These are phyloP conservation scores for Oryza officinalis DNA, from an alignment of 176 grass and related monocot species.

Conservation along the genomic window DNA sequence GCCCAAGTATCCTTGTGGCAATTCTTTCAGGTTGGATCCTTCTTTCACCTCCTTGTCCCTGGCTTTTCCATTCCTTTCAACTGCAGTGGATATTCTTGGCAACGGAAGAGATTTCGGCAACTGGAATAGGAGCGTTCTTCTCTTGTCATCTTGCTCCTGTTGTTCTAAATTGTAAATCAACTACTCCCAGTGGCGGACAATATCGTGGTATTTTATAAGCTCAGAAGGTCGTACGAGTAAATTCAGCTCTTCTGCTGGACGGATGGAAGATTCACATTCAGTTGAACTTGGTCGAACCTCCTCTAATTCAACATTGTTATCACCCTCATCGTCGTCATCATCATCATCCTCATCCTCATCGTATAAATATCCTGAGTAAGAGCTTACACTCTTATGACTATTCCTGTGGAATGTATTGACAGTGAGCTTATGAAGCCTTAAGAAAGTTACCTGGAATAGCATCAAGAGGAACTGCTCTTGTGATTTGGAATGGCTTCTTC, in stretches of 20 bases:
- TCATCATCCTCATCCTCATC: neutral
- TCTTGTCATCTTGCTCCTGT: constrained; percentile 41
- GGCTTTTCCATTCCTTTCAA: constrained; percentile 45
- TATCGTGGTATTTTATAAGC: constrained; percentile 3
- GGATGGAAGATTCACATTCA: constrained; percentile 48
- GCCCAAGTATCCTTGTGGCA: constrained; percentile 63
- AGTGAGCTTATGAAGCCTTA: neutral
- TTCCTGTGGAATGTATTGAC: neutral
- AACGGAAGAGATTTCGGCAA: constrained; percentile 64
- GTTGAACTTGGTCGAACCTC: constrained; percentile 54
- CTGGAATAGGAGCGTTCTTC: constrained; percentile 73
- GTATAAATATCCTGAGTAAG: constrained; percentile 24
- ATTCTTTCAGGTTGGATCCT: constrained; percentile 61
- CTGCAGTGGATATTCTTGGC: constrained; percentile 35
- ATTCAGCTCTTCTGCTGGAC: constrained; percentile 64
- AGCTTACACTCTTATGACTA: neutral
- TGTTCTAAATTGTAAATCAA: constrained; percentile 30
- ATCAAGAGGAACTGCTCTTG: constrained; percentile 15
- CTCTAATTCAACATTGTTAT: constrained; percentile 34
- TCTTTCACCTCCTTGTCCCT: constrained; percentile 42
- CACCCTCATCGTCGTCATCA: neutral
- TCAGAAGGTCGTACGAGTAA: constrained; percentile 45
- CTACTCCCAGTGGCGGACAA: neutral
- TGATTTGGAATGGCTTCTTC: constrained; percentile 27
- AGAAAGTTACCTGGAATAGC: constrained; percentile 37